phyloP scores from a whole-genome alignment of 106 monocot species.

The Chionographis japonica region DNA sequence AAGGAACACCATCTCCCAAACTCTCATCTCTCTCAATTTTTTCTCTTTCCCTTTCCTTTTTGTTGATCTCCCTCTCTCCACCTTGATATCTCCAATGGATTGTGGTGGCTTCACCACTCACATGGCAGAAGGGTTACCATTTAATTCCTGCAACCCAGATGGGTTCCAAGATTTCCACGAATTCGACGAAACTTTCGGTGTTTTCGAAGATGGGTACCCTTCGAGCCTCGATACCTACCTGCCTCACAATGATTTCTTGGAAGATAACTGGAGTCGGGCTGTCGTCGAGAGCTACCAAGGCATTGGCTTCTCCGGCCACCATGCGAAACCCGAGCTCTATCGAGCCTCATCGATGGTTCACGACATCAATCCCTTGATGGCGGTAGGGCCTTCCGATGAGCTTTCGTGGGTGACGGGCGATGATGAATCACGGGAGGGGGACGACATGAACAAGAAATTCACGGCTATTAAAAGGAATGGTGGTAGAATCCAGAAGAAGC shows the following conservation, averaged over 20 bases:
- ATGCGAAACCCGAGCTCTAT: neutral
- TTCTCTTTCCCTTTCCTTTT: too few species aligned
- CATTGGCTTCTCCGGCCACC: neutral
- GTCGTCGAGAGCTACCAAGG: neutral
- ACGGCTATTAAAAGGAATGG: neutral
- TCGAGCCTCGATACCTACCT: neutral
- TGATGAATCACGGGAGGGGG: neutral
- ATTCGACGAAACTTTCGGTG: constrained; percentile 8
- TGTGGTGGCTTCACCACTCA: constrained; percentile 1
- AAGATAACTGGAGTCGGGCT: too few species aligned
- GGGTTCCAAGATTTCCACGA: constrained; percentile 1
- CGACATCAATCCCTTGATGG: constrained; percentile 4
- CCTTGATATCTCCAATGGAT: neutral
- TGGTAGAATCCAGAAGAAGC: constrained; percentile 25
- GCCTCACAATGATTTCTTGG: neutral
- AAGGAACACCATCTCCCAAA: too few species aligned
- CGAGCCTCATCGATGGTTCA: neutral
- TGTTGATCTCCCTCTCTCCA: too few species aligned
- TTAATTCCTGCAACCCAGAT: constrained; percentile 5
- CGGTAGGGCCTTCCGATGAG: constrained; percentile 12
- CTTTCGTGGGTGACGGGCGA: constrained; percentile 6
- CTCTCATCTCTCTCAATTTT: too few species aligned
- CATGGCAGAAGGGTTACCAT: neutral
- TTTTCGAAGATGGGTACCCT: neutral
- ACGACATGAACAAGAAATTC: neutral